Base-by-base conservation (phyloP, 805 yeast genomes). In the Kuraishia molischiana region DNA sequence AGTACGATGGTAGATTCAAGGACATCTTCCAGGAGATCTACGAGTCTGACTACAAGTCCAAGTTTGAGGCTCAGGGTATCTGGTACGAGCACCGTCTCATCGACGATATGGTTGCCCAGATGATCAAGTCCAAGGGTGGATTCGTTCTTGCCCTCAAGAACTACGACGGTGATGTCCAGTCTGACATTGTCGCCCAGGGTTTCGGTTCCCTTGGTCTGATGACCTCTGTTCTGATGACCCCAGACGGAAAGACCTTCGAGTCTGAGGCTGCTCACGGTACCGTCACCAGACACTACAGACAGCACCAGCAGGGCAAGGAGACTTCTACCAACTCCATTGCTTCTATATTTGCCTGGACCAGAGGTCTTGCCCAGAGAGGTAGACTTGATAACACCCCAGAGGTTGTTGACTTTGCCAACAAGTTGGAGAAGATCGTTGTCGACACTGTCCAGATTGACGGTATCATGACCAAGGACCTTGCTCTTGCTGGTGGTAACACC, bases 201-300 rank as follows among this genome's bases (percentile, higher is more conserved):
- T 90, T 90, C 52, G 97, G 97, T 29, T 89, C 97, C 15, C 71
- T 90, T 48, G 97, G 97, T 32, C 73, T 90, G 50, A 90, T 90
- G 97, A 87, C 97, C 24, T 90, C 97, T 3, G 95, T 86, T n/a
- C 74, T 90, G 50, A 77, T 87, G 55, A 79, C 97, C n/a, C 94
- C 97, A 36, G 97, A 90, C 61, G 97, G 97, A 19, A 85, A 84
- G 67, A 80, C 95, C 11, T 89, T 85, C 59, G 97, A 90, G 69
- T 69, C 87, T 39, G 97, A 90, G 69, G 97, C 97, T 42, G 97
- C 97, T n/a, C 97, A 90, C 60, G 97, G 97, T 40, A 90, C 97
- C 11, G 97, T 90, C 50, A 90, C 97, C 34, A 84, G 97, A 67
- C 97, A 90, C 62, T 90, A 73, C 68, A 83, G 97, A 69, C 92